Conservation (phyloP, 352 stramenopile genomes). For the Globisporangium carolinianum region DNA sequence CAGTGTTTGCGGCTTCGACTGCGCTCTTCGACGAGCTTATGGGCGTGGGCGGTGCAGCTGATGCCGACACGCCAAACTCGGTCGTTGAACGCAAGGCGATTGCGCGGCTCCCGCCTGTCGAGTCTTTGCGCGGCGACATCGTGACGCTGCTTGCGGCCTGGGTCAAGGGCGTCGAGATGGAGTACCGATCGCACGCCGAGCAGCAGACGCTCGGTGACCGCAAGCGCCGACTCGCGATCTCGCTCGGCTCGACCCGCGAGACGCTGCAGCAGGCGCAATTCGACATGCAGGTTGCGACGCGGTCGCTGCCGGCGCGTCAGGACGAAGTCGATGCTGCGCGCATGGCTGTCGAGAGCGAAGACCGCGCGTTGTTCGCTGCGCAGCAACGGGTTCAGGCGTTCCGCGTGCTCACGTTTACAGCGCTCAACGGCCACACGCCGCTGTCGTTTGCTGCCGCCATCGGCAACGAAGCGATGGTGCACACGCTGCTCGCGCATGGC, state of each 20-base stretch:
- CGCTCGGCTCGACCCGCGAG: slow-evolving; percentile 23
- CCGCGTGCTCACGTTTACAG: slow-evolving; percentile 41
- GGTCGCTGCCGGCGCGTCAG: slow-evolving; percentile 56
- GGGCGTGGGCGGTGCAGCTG: neutral
- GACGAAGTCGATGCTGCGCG: slow-evolving; percentile 46
- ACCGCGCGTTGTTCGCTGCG: slow-evolving; percentile 35
- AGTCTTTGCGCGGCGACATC: slow-evolving; percentile 36
- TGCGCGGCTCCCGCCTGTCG: slow-evolving; percentile 22
- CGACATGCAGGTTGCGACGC: slow-evolving; percentile 50
- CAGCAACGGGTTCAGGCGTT: slow-evolving; percentile 41
- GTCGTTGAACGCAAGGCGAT: slow-evolving; percentile 5
- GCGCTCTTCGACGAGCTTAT: slow-evolving; percentile 16
- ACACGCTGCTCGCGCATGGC: slow-evolving; percentile 59
- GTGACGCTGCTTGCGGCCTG: slow-evolving; percentile 51
- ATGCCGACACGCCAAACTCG: slow-evolving; percentile 5
- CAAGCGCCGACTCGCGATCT: slow-evolving; percentile 38
- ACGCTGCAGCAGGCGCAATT: slow-evolving; percentile 40
- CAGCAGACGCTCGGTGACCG: slow-evolving; percentile 46
- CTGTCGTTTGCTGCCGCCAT: slow-evolving; percentile 59
- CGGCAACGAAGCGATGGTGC: slow-evolving; percentile 69
- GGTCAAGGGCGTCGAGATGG: slow-evolving; percentile 68
- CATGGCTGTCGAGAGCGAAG: slow-evolving; percentile 15
- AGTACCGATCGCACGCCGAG: slow-evolving; percentile 60
- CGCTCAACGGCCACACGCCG: slow-evolving; percentile 63
- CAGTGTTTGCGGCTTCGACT: slow-evolving; percentile 29